Conservation (phyloP, 306 rosid species). For the Medicago arabica region DNA sequence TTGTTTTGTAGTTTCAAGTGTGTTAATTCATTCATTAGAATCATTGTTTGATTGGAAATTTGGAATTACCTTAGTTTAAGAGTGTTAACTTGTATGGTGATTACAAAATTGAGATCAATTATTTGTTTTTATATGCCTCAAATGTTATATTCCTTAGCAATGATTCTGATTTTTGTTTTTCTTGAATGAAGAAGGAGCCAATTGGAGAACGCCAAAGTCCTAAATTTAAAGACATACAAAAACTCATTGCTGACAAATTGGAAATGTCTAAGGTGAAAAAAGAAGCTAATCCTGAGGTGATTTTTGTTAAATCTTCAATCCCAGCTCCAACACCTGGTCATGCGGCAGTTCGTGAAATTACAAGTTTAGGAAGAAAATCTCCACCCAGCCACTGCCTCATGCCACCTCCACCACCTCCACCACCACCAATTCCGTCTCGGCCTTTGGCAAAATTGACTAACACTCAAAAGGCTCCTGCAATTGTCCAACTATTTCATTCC, state of each 20-base stretch:
- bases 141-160: conserved; percentile 18
- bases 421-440: conserved; percentile 63
- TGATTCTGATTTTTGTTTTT: conserved; percentile 33
- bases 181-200: conserved; percentile 56
- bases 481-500: conserved; percentile 61
- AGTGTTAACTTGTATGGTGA: background rate
- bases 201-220: conserved; percentile 61
- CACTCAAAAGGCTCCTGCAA: conserved; percentile 59
- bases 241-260: conserved; percentile 78
- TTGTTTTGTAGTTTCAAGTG: background rate
- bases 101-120: conserved; percentile 7
- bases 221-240: conserved; percentile 73
- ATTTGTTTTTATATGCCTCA: background rate
- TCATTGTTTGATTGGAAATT: conserved; percentile 32
- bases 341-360: conserved; percentile 41
- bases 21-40: conserved; percentile 16
- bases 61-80: conserved; percentile 22
- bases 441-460: conserved; percentile 49
- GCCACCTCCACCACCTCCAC: conserved; percentile 64
- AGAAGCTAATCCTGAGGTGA: conserved; percentile 49
- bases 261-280: conserved; percentile 57
- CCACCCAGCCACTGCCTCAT: conserved; percentile 47
- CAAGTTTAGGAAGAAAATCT: conserved; percentile 45
- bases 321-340: conserved; percentile 36
- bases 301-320: conserved; percentile 44